Conservation (phyloP, 1,139 yeast species). For the Magnusiomyces fungicola region DNA sequence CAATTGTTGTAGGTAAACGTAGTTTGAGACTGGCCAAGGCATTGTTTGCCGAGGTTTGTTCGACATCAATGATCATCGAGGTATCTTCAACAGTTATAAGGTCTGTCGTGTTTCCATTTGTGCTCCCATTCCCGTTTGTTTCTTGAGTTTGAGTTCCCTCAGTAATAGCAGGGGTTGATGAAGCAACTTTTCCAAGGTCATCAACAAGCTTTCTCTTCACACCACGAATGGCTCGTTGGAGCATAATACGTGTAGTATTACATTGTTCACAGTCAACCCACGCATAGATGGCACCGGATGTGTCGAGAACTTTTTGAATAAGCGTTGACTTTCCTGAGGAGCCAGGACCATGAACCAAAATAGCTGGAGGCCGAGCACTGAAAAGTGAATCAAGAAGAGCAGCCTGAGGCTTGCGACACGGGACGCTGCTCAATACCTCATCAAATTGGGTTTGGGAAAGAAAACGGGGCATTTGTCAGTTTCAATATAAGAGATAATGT, state of each 20-base stretch:
- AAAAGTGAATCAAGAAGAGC: slow-evolving; percentile 15
- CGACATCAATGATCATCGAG: neutral
- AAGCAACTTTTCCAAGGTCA: neutral
- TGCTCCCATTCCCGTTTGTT: no score
- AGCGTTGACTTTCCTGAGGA: slow-evolving; percentile 31
- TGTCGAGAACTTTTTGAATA: slow-evolving; percentile 20
- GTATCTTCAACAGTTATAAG: no score
- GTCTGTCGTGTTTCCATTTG: no score
- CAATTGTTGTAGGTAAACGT: slow-evolving; percentile 2
- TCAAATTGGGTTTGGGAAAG: slow-evolving; percentile 6
- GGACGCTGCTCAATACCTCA: slow-evolving; percentile 5
- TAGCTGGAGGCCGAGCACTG: slow-evolving; percentile 22
- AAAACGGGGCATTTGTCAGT: slow-evolving; percentile 5
- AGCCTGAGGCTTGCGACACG: slow-evolving; percentile 14
- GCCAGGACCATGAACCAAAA: slow-evolving; percentile 31
- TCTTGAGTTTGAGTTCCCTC: no score
- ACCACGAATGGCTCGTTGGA: slow-evolving; percentile 31
- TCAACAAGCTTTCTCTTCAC: slow-evolving; percentile 18
- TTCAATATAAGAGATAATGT: no score
- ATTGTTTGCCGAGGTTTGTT: neutral
- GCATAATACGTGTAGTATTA: slow-evolving; percentile 30
- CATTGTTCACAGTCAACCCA: slow-evolving; percentile 34
- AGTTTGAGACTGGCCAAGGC: neutral
- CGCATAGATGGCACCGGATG: slow-evolving; percentile 17
- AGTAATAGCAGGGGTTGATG: no score